These are phyloP conservation scores for Metschnikowia dekortorum DNA, from an alignment of 805 yeast species.

Conservation along the genomic window DNA sequence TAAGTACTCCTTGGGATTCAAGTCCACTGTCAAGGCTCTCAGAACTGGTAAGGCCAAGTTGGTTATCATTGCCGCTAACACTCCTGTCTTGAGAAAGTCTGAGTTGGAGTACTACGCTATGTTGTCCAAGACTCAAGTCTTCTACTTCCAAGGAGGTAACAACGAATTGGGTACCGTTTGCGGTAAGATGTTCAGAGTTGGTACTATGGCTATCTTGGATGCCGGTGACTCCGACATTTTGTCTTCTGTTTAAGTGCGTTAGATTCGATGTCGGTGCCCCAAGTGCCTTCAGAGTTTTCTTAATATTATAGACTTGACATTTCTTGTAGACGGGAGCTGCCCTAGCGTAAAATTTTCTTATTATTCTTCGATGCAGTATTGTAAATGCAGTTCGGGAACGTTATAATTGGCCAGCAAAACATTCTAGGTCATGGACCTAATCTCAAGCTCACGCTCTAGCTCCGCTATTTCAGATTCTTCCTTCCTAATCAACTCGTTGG, in stretches of 20 bases:
- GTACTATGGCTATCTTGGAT: constrained; percentile 91
- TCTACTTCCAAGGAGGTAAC: constrained; percentile 99
- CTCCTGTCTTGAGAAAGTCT: constrained; percentile 99
- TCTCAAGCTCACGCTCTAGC: constrained; percentile 35
- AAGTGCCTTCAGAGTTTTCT: not conserved
- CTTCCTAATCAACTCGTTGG: constrained; percentile 36
- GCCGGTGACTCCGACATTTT: constrained; percentile 99
- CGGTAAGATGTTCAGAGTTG: constrained; percentile 99
- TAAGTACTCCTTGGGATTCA: constrained; percentile 99
- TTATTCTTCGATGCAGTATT: not conserved
- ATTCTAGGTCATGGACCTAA: not conserved
- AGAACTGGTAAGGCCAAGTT: constrained; percentile 99
- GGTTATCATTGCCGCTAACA: constrained; percentile 96
- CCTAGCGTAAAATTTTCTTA: not conserved
- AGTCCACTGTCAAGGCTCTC: constrained; percentile 95
- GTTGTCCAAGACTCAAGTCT: constrained; percentile 95
- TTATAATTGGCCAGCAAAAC: constrained; percentile 3
- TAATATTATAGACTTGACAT: constrained; percentile 1
- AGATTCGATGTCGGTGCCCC: not conserved
- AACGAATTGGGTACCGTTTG: constrained; percentile 99
- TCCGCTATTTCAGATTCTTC: constrained; percentile 45
- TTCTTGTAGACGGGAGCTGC: not conserved
- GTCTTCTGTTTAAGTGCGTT: constrained; percentile 43
- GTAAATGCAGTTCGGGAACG: not conserved
- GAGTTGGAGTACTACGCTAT: constrained; percentile 99